Evolutionary conservation across 1,139 yeast species (phyloP).

Genomic region (Yamadazyma siamensis): DNA sequence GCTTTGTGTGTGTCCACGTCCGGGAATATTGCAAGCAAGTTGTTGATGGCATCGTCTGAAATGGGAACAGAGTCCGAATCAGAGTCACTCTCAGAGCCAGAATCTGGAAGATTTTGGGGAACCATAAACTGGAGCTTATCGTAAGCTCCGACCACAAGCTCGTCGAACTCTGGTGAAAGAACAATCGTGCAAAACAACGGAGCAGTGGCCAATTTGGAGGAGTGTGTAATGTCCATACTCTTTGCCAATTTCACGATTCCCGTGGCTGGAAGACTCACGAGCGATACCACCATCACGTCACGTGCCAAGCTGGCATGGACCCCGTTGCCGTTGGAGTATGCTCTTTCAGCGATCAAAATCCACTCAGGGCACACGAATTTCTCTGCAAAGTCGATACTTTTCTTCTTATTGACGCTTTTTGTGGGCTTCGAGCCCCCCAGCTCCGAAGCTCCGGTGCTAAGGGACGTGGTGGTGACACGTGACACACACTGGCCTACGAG

Average conservation of each 20-base stretch:
- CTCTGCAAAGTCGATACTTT: constrained; percentile 43
- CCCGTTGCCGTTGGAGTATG: constrained; percentile 57
- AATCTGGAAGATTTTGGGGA: constrained; percentile 8
- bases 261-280: constrained; percentile 47
- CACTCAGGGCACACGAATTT: constrained; percentile 51
- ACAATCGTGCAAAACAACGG: constrained; percentile 57
- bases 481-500: constrained; percentile 41
- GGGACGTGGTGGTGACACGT: constrained; percentile 10
- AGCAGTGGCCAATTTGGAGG: constrained; percentile 37
- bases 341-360: constrained; percentile 55
- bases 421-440: neutral
- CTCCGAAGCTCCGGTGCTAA: constrained; percentile 10
- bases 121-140: constrained; percentile 44
- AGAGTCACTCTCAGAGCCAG: neutral
- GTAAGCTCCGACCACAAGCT: constrained; percentile 48
- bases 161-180: constrained; percentile 40
- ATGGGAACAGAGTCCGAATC: too few species aligned
- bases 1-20: constrained; percentile 44
- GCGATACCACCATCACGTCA: constrained; percentile 49
- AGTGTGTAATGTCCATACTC: constrained; percentile 42
- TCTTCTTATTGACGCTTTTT: constrained; percentile 15
- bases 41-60: constrained; percentile 36
- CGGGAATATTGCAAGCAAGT: constrained; percentile 60
- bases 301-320: constrained; percentile 43
- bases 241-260: constrained; percentile 40